Evolutionary conservation across 352 stramenopile genomes (phyloP).

Genomic region (Globisporangium irregulare): DNA sequence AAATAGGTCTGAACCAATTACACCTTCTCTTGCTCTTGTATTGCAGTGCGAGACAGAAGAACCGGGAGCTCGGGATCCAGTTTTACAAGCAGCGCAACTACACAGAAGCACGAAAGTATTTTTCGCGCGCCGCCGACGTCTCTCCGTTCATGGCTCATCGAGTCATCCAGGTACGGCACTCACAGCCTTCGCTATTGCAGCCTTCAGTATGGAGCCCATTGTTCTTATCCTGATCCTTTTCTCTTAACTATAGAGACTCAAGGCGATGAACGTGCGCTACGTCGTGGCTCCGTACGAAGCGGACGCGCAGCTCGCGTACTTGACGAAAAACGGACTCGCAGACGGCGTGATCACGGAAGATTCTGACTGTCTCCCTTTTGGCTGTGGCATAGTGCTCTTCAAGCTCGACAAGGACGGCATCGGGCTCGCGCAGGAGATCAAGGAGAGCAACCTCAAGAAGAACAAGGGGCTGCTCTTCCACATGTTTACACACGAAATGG

Average conservation of each 20-base stretch:
- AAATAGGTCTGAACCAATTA: neutral
- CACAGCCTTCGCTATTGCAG: neutral
- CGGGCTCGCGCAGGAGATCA: slow-evolving; percentile 85
- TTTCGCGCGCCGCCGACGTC: slow-evolving; percentile 67
- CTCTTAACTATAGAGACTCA: slow-evolving; percentile 34
- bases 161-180: slow-evolving; percentile 56
- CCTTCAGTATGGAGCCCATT: neutral
- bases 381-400: slow-evolving; percentile 91
- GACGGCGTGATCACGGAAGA: slow-evolving; percentile 96
- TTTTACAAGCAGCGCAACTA: slow-evolving; percentile 55
- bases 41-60: slow-evolving; percentile 59
- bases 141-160: slow-evolving; percentile 80
- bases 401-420: slow-evolving; percentile 92
- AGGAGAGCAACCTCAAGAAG: slow-evolving; percentile 56
- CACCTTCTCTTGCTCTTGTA: neutral
- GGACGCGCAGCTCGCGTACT: slow-evolving; percentile 94
- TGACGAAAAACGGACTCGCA: slow-evolving; percentile 75
- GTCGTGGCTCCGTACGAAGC: slow-evolving; percentile 98
- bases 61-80: slow-evolving; percentile 60
- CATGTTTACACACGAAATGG: slow-evolving; percentile 86
- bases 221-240: neutral
- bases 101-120: slow-evolving; percentile 64
- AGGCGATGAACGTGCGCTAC: slow-evolving; percentile 73
- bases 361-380: slow-evolving; percentile 93
- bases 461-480: slow-evolving; percentile 74